phyloP scores from a whole-genome alignment of 1,139 yeast species.

The Zygosaccharomyces pseudobailii region DNA sequence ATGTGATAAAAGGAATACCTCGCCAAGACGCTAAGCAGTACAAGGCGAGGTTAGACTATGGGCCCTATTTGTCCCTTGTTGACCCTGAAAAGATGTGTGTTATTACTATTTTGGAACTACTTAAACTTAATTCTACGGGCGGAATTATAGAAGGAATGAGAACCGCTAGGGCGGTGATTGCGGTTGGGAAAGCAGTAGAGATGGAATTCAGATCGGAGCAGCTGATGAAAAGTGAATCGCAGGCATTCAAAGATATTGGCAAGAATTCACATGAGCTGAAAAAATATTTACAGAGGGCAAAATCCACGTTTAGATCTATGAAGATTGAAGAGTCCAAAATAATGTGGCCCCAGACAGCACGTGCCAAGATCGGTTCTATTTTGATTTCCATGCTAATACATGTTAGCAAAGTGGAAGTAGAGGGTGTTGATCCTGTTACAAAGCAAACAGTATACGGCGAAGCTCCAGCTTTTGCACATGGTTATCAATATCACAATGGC shows the following conservation, averaged over 20 bases:
- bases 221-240: constrained; percentile 54
- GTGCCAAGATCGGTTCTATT: constrained; percentile 80
- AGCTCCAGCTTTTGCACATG: constrained; percentile 89
- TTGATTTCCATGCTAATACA: constrained; percentile 70
- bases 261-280: constrained; percentile 34
- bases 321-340: constrained; percentile 37
- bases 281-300: constrained; percentile 35
- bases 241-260: constrained; percentile 41
- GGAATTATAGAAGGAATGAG: constrained; percentile 82
- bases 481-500: constrained; percentile 77
- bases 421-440: constrained; percentile 74
- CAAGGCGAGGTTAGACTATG: constrained; percentile 60
- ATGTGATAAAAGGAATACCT: neutral
- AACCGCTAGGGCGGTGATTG: constrained; percentile 73
- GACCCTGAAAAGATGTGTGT: constrained; percentile 80
- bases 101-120: constrained; percentile 73
- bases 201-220: constrained; percentile 72
- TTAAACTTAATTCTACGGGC: constrained; percentile 70
- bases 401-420: constrained; percentile 75
- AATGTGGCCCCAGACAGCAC: constrained; percentile 61
- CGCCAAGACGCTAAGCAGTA: constrained; percentile 28
- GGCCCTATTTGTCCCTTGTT: constrained; percentile 70
- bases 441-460: constrained; percentile 59
- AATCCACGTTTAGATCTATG: constrained; percentile 34
- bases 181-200: constrained; percentile 83